These are phyloP conservation scores for Sclerotiophoma versabilis DNA, from an alignment of 2,329 filamentous ascomycete species.

Conservation along the genomic window DNA sequence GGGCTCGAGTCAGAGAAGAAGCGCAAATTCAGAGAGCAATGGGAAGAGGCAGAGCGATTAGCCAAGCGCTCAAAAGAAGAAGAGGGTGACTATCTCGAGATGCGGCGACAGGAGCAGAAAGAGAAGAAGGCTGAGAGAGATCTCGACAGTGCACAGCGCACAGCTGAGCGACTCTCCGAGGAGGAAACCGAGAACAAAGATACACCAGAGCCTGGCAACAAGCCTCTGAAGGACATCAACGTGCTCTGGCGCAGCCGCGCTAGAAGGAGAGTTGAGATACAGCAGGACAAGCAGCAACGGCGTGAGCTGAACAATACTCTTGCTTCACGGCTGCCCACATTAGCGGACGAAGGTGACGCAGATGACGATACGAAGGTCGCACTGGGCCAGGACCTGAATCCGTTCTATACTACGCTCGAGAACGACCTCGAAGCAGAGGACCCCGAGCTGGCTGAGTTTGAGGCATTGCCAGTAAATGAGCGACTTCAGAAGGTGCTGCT, in stretches of 20 bases:
- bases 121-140: slow-evolving; percentile 66
- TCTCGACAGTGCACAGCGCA: slow-evolving; percentile 79
- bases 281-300: slow-evolving; percentile 61
- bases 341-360: slow-evolving; percentile 68
- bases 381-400: slow-evolving; percentile 64
- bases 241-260: slow-evolving; percentile 82
- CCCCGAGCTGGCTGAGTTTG: slow-evolving; percentile 79
- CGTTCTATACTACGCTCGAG: slow-evolving; percentile 61
- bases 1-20: slow-evolving; percentile 85
- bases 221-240: slow-evolving; percentile 71
- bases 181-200: slow-evolving; percentile 34
- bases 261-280: slow-evolving; percentile 71
- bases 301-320: slow-evolving; percentile 41
- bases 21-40: slow-evolving; percentile 64
- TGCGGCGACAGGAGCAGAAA: slow-evolving; percentile 43
- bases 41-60: slow-evolving; percentile 41
- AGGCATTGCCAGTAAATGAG: slow-evolving; percentile 71
- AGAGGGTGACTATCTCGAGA: slow-evolving; percentile 46
- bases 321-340: slow-evolving; percentile 65
- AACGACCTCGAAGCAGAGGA: slow-evolving; percentile 81
- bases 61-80: slow-evolving; percentile 57
- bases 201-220: slow-evolving; percentile 41
- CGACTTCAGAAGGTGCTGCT: slow-evolving; percentile 70
- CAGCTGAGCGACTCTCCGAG: slow-evolving; percentile 76
- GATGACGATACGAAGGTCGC: slow-evolving; percentile 77